Percentiles rank a stretch among this genome's conserved stretches.
Conservation (phyloP, 2,329 filamentous ascomycete species). For the Paracoccidioides lutzii region DNA sequence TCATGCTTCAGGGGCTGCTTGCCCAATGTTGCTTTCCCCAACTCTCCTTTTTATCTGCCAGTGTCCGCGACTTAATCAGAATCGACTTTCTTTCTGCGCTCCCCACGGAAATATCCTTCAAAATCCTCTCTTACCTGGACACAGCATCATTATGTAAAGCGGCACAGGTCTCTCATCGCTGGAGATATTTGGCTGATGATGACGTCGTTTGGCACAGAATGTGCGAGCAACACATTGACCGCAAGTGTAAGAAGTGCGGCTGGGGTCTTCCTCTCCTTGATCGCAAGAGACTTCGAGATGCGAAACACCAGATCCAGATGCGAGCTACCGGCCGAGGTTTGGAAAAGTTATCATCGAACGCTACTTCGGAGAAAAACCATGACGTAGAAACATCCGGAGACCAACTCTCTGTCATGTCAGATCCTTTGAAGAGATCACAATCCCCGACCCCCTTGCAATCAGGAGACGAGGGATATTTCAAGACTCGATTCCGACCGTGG, state of each 20-base stretch:
- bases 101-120: slow-evolving; percentile 81
- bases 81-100: slow-evolving; percentile 91
- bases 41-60: slow-evolving; percentile 79
- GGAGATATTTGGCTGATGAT: slow-evolving; percentile 85
- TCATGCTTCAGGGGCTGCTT: slow-evolving; percentile 94
- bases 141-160: slow-evolving; percentile 92
- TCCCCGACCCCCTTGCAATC: slow-evolving; percentile 14
- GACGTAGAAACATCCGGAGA: not conserved
- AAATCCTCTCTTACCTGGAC: slow-evolving; percentile 84
- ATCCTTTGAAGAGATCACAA: slow-evolving; percentile 1
- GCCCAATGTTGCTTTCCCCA: slow-evolving; percentile 97
- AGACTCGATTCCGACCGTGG: slow-evolving; percentile 56
- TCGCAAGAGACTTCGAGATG: slow-evolving; percentile 71
- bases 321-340: slow-evolving; percentile 22
- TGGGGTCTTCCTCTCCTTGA: slow-evolving; percentile 89
- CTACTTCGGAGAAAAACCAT: not conserved
- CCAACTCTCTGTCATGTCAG: not conserved
- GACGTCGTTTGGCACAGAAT: slow-evolving; percentile 97
- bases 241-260: slow-evolving; percentile 88
- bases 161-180: slow-evolving; percentile 79
- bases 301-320: slow-evolving; percentile 71
- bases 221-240: slow-evolving; percentile 93
- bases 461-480: slow-evolving; percentile 36
- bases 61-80: slow-evolving; percentile 86
- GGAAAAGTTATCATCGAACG: not conserved